Evolutionary conservation across 2,329 filamentous ascomycete species (phyloP).

Genomic region (Aspergillus pseudotamarii): DNA sequence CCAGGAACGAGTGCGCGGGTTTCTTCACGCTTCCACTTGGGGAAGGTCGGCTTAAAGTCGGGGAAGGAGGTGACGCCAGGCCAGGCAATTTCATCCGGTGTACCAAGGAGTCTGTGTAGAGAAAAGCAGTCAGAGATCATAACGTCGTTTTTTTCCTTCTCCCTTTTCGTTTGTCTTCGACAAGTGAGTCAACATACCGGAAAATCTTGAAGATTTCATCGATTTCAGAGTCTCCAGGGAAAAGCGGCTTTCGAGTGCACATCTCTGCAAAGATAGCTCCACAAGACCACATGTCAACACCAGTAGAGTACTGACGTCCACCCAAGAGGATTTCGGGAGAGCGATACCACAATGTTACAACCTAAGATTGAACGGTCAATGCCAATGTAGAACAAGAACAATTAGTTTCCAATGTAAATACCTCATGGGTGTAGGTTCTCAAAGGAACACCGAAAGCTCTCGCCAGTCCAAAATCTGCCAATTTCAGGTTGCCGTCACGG

Average conservation of each 20-base stretch:
- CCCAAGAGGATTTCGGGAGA: slow-evolving; percentile 88
- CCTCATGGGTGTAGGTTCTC: slow-evolving; percentile 89
- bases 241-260: slow-evolving; percentile 90
- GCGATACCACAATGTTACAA: slow-evolving; percentile 92
- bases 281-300: slow-evolving; percentile 94
- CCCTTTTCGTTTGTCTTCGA: background rate
- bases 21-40: slow-evolving; percentile 80
- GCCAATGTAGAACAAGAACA: background rate
- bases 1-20: slow-evolving; percentile 67
- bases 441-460: slow-evolving; percentile 89
- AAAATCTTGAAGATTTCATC: slow-evolving; percentile 96
- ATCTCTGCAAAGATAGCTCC: slow-evolving; percentile 96
- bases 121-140: slow-evolving; percentile 24
- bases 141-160: background rate
- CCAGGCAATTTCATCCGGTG: slow-evolving; percentile 80
- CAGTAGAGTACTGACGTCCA: slow-evolving; percentile 88
- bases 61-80: slow-evolving; percentile 93
- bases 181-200: slow-evolving; percentile 58
- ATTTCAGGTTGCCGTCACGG: slow-evolving; percentile 82
- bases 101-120: slow-evolving; percentile 68
- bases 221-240: slow-evolving; percentile 90
- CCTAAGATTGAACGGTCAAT: slow-evolving; percentile 47
- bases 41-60: slow-evolving; percentile 90
- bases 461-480: slow-evolving; percentile 87
- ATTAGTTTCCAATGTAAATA: slow-evolving; percentile 30